A percentile compares a stretch with the other conserved stretches of the same genome.
Conservation (phyloP, 371 early-diverging fungal species). For the Sporodiniella umbellata region DNA sequence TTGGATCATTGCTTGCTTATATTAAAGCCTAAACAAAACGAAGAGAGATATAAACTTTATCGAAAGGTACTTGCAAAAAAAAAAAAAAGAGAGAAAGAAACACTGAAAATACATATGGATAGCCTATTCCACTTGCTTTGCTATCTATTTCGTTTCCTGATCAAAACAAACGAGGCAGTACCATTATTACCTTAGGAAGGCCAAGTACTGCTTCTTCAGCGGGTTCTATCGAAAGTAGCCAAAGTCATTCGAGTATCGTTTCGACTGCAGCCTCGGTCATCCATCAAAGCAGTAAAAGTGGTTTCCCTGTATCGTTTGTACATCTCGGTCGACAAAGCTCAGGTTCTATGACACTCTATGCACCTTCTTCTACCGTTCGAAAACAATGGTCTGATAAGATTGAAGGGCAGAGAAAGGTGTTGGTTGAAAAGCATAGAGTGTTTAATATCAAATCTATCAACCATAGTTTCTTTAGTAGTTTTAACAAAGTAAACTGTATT, state of each 20-base stretch:
- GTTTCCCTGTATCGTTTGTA: constrained; percentile 67
- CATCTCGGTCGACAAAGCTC: constrained; percentile 74
- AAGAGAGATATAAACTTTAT: constrained; percentile 40
- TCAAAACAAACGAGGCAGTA: constrained; percentile 35
- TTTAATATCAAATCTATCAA: constrained; percentile 53
- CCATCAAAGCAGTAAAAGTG: constrained; percentile 29
- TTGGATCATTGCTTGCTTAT: constrained; percentile 86
- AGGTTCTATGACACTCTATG: constrained; percentile 68
- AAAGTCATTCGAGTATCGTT: neutral
- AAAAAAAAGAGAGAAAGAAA: neutral
- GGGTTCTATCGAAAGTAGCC: neutral
- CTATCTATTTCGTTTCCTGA: constrained; percentile 65
- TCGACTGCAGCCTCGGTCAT: constrained; percentile 2
- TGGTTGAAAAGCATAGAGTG: constrained; percentile 56
- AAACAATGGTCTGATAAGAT: constrained; percentile 85
- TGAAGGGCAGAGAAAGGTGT: constrained; percentile 61
- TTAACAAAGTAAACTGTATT: constrained; percentile 37
- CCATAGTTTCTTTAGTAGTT: constrained; percentile 29
- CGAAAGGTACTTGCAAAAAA: too few species aligned
- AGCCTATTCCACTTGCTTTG: constrained; percentile 78
- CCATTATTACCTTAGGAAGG: constrained; percentile 36
- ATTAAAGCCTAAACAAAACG: constrained; percentile 55
- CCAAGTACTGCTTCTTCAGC: constrained; percentile 16
- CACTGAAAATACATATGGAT: constrained; percentile 16
- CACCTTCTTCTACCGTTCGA: constrained; percentile 68